These are phyloP conservation scores for Cucurbita pepo DNA, from an alignment of 306 rosid species.

Conservation along the genomic window DNA sequence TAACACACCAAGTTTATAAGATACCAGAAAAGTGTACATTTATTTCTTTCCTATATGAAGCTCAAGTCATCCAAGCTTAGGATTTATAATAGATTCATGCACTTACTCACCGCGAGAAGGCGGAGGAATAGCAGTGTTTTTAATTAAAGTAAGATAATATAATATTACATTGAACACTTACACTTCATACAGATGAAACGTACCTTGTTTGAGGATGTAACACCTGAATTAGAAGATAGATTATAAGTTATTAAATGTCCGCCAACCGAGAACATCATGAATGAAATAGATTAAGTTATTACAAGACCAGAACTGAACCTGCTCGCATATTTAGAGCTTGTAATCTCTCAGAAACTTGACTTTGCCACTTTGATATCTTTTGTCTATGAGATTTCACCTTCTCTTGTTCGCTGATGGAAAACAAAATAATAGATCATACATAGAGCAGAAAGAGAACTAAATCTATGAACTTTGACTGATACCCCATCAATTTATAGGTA, in stretches of 20 bases:
- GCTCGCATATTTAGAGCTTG: constrained; percentile 54
- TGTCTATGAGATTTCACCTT: constrained; percentile 76
- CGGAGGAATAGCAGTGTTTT: neutral
- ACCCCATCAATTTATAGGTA: neutral
- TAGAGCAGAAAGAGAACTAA: neutral
- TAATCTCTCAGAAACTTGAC: constrained; percentile 75
- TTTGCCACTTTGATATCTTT: constrained; percentile 86
- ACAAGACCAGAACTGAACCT: constrained; percentile 30
- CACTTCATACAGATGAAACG: constrained; percentile 18
- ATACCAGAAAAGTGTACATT: neutral
- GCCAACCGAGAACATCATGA: neutral
- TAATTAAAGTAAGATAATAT: neutral
- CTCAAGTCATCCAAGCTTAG: neutral
- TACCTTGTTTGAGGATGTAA: constrained; percentile 50
- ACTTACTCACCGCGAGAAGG: neutral
- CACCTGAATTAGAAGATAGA: constrained; percentile 40
- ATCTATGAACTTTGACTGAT: neutral
- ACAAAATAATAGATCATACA: constrained; percentile 9
- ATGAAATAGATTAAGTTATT: constrained; percentile 1
- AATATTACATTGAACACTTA: constrained; percentile 1
- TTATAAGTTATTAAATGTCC: constrained; percentile 11
- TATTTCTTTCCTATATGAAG: neutral
- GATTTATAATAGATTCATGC: neutral
- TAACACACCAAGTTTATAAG: neutral
- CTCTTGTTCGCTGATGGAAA: constrained; percentile 53